These are phyloP conservation scores for Lasiosphaeriaceae sp. DNA, from an alignment of 495 filamentous ascomycete genomes.

Conservation along the genomic window DNA sequence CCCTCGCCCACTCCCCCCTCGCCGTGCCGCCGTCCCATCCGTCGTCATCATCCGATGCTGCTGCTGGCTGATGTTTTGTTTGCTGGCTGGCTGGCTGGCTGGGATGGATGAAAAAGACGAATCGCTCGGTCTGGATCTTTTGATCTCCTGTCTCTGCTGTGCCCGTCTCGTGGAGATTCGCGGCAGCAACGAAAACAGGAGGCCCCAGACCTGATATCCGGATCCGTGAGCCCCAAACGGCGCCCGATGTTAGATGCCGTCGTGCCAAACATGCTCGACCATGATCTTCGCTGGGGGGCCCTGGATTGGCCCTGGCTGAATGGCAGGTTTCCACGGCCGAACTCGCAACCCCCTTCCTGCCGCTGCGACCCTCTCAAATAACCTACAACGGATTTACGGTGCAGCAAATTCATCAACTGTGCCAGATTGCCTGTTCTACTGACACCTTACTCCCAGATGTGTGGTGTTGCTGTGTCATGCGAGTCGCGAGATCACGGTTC, in stretches of 20 bases:
- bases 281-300: conserved; percentile 27
- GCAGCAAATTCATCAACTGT: conserved; percentile 24
- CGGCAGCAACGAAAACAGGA: conserved; percentile 19
- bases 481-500: conserved; percentile 13
- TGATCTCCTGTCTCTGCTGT: neutral
- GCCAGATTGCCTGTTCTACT: conserved; percentile 19
- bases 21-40: too few species aligned
- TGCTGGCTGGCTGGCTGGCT: neutral
- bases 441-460: conserved; percentile 9
- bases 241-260: conserved; percentile 24
- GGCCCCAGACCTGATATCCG: conserved; percentile 16
- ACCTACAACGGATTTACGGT: conserved; percentile 26
- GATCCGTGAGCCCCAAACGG: conserved; percentile 31
- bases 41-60: neutral
- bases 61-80: neutral
- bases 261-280: conserved; percentile 34
- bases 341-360: neutral
- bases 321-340: conserved; percentile 16
- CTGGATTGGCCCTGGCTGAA: conserved; percentile 26
- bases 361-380: conserved; percentile 20
- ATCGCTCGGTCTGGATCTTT: too few species aligned
- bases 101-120: too few species aligned
- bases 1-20: neutral
- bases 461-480: conserved; percentile 17
- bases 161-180: conserved; percentile 1